Evolutionary conservation across 108 stramenopile species (phyloP).

Genomic region (Nitzschia sp.): DNA sequence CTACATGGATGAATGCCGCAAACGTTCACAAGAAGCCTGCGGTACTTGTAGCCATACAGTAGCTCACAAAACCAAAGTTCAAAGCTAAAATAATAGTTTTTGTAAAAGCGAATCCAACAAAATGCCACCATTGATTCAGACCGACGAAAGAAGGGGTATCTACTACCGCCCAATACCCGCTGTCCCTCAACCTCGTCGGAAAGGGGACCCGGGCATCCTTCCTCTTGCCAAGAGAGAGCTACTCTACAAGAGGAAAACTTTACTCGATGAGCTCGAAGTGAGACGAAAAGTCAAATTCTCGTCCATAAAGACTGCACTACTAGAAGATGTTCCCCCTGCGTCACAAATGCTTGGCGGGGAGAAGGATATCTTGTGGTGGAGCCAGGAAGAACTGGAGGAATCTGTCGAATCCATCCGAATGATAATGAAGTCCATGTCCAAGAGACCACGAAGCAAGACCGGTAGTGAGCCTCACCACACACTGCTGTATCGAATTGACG

Average conservation of each 20-base stretch:
- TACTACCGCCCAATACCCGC: constrained; percentile 29
- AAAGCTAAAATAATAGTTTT: no score
- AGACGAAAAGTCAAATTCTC: neutral
- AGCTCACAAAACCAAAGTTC: no score
- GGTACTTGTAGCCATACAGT: no score
- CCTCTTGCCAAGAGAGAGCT: neutral
- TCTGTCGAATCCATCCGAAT: neutral
- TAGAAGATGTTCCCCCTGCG: neutral
- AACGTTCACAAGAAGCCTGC: no score
- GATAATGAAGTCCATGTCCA: neutral
- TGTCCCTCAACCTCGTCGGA: neutral
- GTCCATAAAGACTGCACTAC: neutral
- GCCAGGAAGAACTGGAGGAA: neutral
- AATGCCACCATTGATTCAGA: neutral
- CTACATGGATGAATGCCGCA: no score
- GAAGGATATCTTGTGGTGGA: constrained; percentile 1
- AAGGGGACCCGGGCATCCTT: neutral
- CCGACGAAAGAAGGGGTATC: neutral
- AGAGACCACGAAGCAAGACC: neutral
- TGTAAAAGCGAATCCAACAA: neutral
- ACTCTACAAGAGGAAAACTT: neutral
- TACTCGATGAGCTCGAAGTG: neutral
- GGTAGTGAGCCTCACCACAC: neutral
- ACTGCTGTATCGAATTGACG: neutral
- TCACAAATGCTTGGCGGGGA: neutral